Evolutionary conservation across 306 rosid species (phyloP), one percentile per base, ranked within the genome.

Genomic region (Luffa acutangula): DNA sequence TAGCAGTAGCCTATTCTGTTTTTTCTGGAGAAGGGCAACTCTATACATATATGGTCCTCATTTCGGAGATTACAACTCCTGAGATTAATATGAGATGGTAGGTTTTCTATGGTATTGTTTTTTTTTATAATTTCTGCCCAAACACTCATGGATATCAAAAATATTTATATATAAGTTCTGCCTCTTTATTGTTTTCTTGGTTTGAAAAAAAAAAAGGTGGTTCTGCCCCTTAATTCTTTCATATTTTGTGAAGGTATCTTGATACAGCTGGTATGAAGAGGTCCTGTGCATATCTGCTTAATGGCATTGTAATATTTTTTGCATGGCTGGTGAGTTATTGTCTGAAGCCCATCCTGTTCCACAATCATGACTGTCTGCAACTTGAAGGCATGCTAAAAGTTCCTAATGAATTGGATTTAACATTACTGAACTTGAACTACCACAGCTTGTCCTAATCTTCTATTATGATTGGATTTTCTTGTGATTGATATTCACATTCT

Each of bases 71-170:
- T 62, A 87, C 90, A 12, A 87, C 88, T 79, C 90, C 90, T 52
- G 90, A 83, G 82, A 85, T 87, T 71, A 87, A 87, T 76, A 82
- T 87, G 84, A 87, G 90, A 87, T 87, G 90, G 90, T 85, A 81
- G 62, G 78, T 52, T 45, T 76, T 54, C 46, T 48, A 67, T 60
- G 36, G 9, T 31, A 57, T 70, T 36, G 65, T 62, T 52, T 21
- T 11, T 58, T 80, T 39, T 34, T 49, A 9, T 37, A 39, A 13
- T 31, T 66, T 54, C 75, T 41, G 15, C 75, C 36, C 45, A 25
- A 25, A 25, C 31, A 25, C 31, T 25, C 31, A 25, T 25, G 31
- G 31, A 25, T 25, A 25, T 25, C 31, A 25, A 25, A 25, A 25
- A 25, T 25, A 25, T 25, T 25, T 25, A 25, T 25, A 25, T 25